phyloP scores from a whole-genome alignment of 2,329 filamentous ascomycete species.

The Pseudogymnoascus sp. region DNA sequence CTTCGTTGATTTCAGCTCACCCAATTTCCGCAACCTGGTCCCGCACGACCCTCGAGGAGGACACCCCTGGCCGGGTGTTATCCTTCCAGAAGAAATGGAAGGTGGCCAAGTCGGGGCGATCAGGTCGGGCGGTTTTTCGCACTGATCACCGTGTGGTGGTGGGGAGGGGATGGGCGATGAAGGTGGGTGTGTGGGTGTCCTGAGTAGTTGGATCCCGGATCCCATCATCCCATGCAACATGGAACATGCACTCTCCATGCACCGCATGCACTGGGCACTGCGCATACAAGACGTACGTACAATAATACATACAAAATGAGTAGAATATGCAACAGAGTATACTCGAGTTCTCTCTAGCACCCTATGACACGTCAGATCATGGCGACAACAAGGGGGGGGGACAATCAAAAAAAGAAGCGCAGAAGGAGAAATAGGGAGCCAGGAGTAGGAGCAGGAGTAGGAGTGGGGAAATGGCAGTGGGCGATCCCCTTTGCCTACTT shows the following conservation, averaged over 20 bases:
- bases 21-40: slow-evolving; percentile 6
- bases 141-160: slow-evolving; percentile 6
- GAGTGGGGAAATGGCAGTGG: not conserved
- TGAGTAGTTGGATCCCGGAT: not conserved
- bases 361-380: not conserved
- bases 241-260: not conserved
- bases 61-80: not conserved
- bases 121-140: slow-evolving; percentile 1
- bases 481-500: slow-evolving; percentile 2
- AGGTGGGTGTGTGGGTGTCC: not conserved
- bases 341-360: not conserved
- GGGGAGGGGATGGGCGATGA: not conserved
- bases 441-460: not conserved
- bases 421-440: not conserved
- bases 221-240: not conserved
- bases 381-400: not conserved
- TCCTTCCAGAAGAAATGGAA: not conserved
- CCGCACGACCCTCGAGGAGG: not conserved
- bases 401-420: not conserved
- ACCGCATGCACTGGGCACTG: not conserved
- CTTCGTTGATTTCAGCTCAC: not conserved
- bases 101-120: not conserved
- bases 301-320: not conserved
- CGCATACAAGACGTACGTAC: not conserved
- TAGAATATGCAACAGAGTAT: not conserved